A percentile compares a stretch with the other conserved stretches of the same genome.
phyloP scores from a whole-genome alignment of 1,139 yeast genomes.

The Blastobotrys elegans region DNA sequence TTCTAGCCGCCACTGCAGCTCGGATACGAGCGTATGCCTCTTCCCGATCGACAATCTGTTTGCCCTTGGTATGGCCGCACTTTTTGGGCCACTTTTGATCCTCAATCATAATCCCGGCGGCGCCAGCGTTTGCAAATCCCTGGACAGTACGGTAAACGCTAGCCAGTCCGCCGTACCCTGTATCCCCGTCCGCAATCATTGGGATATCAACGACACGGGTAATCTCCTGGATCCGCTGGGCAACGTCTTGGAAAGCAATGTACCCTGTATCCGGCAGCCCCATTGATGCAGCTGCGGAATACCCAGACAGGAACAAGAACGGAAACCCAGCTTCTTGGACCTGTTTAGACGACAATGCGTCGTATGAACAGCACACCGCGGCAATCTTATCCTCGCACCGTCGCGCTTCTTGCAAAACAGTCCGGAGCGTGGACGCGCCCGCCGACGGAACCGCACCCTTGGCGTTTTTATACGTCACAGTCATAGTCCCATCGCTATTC shows the following conservation, averaged over 20 bases:
- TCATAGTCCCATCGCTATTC: slow-evolving; percentile 4
- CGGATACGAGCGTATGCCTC: slow-evolving; percentile 16
- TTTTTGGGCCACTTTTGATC: slow-evolving; percentile 19
- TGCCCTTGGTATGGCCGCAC: slow-evolving; percentile 19
- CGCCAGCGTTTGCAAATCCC: slow-evolving; percentile 19
- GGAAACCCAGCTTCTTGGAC: slow-evolving; percentile 18
- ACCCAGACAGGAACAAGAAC: slow-evolving; percentile 16
- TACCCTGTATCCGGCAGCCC: slow-evolving; percentile 19
- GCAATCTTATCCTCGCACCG: slow-evolving; percentile 14
- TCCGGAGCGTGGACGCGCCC: slow-evolving; percentile 15
- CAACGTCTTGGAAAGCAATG: slow-evolving; percentile 18
- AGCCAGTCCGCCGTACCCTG: slow-evolving; percentile 18
- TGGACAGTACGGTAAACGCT: slow-evolving; percentile 18
- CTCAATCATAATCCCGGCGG: slow-evolving; percentile 18
- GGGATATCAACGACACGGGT: slow-evolving; percentile 15
- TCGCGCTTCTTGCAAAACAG: slow-evolving; percentile 15
- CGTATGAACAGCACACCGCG: slow-evolving; percentile 17
- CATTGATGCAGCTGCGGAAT: slow-evolving; percentile 14
- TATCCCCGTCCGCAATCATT: slow-evolving; percentile 18
- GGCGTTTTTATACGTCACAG: slow-evolving; percentile 9
- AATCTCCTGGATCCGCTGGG: slow-evolving; percentile 13
- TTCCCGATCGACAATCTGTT: slow-evolving; percentile 16
- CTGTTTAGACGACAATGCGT: slow-evolving; percentile 17
- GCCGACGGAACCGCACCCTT: slow-evolving; percentile 10
- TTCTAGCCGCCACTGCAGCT: slow-evolving; percentile 17